Base-by-base conservation (phyloP, 202 grass and related monocot species). In the Brachypodium distachyon region DNA sequence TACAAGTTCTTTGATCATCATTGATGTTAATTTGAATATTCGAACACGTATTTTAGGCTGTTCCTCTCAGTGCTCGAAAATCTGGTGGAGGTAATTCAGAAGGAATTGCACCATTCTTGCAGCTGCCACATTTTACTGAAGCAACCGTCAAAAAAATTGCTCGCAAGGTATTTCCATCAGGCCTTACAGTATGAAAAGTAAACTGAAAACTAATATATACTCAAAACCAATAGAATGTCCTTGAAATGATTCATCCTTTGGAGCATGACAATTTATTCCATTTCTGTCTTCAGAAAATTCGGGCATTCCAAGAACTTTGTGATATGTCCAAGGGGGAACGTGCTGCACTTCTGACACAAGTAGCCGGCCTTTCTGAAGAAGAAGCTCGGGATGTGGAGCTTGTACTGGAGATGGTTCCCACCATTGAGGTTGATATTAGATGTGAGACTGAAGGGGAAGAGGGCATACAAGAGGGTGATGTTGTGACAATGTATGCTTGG, bases 361-460 rank as follows among this genome's bases (percentile, higher is more conserved):
- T 81, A 70, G 92, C 87, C 50, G 92, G 96, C 29, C 83, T 99
- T 85, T 89, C 89, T 48, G 69, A 80, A 70, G 69, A 73, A 69
- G 80, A 90, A 86, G 70, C 75, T 62, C 80, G 42, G 1, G 92
- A 99, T 78, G 85, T 95, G 17, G 92, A 99, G 70, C 73, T 87
- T 25, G 96, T 99, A 47, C 51, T 99, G 11, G 96, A 99, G 80
- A 99, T 99, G 87, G 85, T 96, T 78, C 96, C 96, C 77, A 88
- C 96, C 37, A 77, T 99, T 43, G 85, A 87, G 26, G 80, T 99
- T 1, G 96, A 99, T 68, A 90, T 99, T 65, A 99, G 80, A 43
- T 99, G 96, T 7, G 96, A 99, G 61, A 99, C 96, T 54, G 96
- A 99, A 85, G 96, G 92, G 10, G 92, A 99, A 92, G 92, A 99